Conservation (phyloP, 139 green algal genomes). For the Micromonas commoda region DNA sequence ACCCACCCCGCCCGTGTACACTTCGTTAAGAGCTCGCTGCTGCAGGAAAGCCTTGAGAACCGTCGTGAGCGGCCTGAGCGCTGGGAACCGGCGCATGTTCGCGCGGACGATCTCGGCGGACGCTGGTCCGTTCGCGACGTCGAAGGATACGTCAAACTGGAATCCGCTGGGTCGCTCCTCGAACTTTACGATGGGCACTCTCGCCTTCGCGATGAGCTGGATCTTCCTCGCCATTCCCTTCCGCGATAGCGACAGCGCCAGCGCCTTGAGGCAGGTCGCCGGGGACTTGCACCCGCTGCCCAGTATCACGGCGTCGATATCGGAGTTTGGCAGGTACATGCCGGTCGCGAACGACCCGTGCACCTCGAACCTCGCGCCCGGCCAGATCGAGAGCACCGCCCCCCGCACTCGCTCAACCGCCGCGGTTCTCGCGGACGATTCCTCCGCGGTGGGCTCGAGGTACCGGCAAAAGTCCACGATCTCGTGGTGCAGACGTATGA, state of each 20-base stretch:
- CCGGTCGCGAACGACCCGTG: slow-evolving; percentile 58
- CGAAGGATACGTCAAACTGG: slow-evolving; percentile 89
- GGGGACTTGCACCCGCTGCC: slow-evolving; percentile 19
- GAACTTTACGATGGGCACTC: slow-evolving; percentile 96
- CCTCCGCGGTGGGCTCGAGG: slow-evolving; percentile 58
- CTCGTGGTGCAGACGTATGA: slow-evolving; percentile 48
- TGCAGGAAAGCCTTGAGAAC: slow-evolving; percentile 71
- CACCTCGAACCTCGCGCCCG: slow-evolving; percentile 37
- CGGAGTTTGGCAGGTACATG: slow-evolving; percentile 87
- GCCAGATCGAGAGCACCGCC: slow-evolving; percentile 64
- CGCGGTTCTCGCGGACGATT: slow-evolving; percentile 41
- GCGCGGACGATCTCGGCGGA: slow-evolving; percentile 38
- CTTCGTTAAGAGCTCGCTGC: slow-evolving; percentile 90
- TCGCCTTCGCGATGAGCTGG: slow-evolving; percentile 82
- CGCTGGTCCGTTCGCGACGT: slow-evolving; percentile 70
- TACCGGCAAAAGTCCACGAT: slow-evolving; percentile 66
- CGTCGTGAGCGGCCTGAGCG: slow-evolving; percentile 16
- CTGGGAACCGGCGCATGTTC: slow-evolving; percentile 26
- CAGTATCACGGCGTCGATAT: slow-evolving; percentile 86
- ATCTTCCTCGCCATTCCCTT: slow-evolving; percentile 59
- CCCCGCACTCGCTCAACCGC: slow-evolving; percentile 48
- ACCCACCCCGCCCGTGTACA: slow-evolving; percentile 88
- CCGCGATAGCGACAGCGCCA: slow-evolving; percentile 55
- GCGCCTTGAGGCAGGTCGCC: slow-evolving; percentile 51
- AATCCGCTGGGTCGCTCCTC: slow-evolving; percentile 58